These are phyloP conservation scores for Fraxinus pennsylvanica DNA, from an alignment of 257 asterid genomes.

Conservation along the genomic window DNA sequence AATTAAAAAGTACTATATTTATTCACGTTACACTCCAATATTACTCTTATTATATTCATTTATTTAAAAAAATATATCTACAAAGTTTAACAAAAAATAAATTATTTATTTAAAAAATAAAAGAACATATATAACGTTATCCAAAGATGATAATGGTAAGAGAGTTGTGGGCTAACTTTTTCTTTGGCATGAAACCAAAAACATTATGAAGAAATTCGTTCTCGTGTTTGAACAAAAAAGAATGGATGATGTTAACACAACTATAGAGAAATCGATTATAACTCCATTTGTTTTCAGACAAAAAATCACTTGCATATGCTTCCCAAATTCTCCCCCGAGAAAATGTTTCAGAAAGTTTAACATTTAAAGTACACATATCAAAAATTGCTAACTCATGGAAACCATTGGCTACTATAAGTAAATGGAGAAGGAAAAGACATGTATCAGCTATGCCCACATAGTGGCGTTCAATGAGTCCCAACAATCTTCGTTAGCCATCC, in stretches of 20 bases:
- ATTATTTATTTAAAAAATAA: too few relatives aligned
- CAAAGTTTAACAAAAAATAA: too few relatives aligned
- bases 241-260: background rate
- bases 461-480: conserved; percentile 56
- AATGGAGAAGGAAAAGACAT: conserved; percentile 39
- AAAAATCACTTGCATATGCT: conserved; percentile 80
- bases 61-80: too few relatives aligned
- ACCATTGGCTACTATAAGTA: conserved; percentile 7
- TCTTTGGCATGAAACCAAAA: conserved; percentile 71
- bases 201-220: conserved; percentile 88
- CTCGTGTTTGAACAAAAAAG: conserved; percentile 45
- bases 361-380: conserved; percentile 39
- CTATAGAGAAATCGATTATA: background rate
- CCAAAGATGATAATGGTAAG: too few relatives aligned
- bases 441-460: conserved; percentile 80
- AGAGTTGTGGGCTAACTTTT: conserved; percentile 34
- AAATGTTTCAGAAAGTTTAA: conserved; percentile 83
- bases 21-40: too few relatives aligned
- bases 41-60: too few relatives aligned
- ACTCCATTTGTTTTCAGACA: background rate
- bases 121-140: too few relatives aligned
- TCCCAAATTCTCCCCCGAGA: conserved; percentile 95
- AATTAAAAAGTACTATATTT: too few relatives aligned
- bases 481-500: conserved; percentile 83
- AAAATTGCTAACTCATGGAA: conserved; percentile 1